Conservation (phyloP, 2,329 filamentous ascomycete genomes). For the Sarocladiaceae sp. region DNA sequence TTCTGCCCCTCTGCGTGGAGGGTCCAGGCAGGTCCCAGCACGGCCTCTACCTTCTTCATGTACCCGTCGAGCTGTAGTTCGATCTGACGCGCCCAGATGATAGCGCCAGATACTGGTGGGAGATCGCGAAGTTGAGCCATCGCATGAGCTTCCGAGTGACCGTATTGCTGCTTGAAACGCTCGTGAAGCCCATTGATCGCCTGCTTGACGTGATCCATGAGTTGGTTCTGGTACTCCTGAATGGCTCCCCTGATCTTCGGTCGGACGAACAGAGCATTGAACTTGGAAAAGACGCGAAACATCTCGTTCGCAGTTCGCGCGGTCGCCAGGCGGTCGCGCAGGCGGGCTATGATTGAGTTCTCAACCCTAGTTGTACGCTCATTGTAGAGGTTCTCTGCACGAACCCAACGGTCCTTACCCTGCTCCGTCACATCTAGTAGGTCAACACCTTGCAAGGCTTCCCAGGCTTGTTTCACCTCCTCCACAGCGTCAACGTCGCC, state of each 20-base stretch:
- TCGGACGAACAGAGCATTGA: slow-evolving; percentile 96
- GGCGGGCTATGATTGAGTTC: slow-evolving; percentile 93
- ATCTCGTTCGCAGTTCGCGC: slow-evolving; percentile 98
- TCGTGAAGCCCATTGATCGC: slow-evolving; percentile 92
- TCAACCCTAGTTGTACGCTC: slow-evolving; percentile 95
- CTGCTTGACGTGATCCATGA: slow-evolving; percentile 96
- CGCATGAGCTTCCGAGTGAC: slow-evolving; percentile 92
- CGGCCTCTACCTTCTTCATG: slow-evolving; percentile 98
- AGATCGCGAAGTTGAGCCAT: slow-evolving; percentile 97
- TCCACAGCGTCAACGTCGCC: slow-evolving; percentile 96
- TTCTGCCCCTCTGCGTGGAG: slow-evolving; percentile 93
- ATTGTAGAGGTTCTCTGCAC: slow-evolving; percentile 93
- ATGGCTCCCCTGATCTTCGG: slow-evolving; percentile 99
- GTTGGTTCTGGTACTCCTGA: slow-evolving; percentile 93
- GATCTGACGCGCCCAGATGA: slow-evolving; percentile 96
- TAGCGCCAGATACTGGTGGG: slow-evolving; percentile 90
- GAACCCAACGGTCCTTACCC: slow-evolving; percentile 86
- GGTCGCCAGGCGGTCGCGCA: slow-evolving; percentile 87
- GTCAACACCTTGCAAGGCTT: slow-evolving; percentile 89
- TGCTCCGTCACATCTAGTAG: slow-evolving; percentile 85
- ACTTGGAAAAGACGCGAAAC: slow-evolving; percentile 99
- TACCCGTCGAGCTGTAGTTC: slow-evolving; percentile 92
- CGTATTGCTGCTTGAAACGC: slow-evolving; percentile 98
- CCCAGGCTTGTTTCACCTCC: slow-evolving; percentile 91
- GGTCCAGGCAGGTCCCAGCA: slow-evolving; percentile 90